phyloP scores from a whole-genome alignment of 148 eudicot species.

The Persicaria maculosa region DNA sequence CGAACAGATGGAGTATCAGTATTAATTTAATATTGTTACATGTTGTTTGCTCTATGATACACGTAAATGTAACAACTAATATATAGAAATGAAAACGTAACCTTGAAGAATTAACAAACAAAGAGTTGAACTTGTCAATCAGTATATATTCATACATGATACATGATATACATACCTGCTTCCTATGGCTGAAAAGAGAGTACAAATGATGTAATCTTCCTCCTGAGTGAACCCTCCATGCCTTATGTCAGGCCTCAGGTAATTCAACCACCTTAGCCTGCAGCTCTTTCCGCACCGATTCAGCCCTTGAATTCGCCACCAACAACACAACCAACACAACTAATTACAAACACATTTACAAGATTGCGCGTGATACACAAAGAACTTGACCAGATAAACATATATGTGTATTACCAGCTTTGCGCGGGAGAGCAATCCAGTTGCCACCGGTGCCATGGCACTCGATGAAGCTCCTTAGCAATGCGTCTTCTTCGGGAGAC shows the following conservation, averaged over 20 bases:
- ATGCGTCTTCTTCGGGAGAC: constrained; percentile 30
- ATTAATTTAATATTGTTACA: too few relatives aligned
- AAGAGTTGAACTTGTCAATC: background rate
- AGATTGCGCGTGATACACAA: background rate
- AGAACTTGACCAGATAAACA: background rate
- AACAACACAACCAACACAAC: background rate
- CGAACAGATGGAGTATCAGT: too few relatives aligned
- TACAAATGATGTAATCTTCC: constrained; percentile 41
- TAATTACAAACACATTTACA: background rate
- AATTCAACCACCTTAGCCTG: constrained; percentile 58
- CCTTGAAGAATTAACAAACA: background rate
- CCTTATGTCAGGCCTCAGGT: constrained; percentile 52
- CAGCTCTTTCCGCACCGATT: constrained; percentile 71
- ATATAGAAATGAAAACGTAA: background rate
- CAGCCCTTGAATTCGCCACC: constrained; percentile 26
- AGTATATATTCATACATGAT: background rate
- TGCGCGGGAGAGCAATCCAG: constrained; percentile 28
- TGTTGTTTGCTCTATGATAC: too few relatives aligned
- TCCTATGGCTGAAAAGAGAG: constrained; percentile 35
- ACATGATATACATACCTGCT: constrained; percentile 33
- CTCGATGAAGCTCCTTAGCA: constrained; percentile 20
- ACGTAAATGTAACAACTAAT: background rate
- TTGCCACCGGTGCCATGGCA: constrained; percentile 26
- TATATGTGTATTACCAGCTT: constrained; percentile 18
- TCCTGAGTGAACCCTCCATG: constrained; percentile 53